phyloP scores from a whole-genome alignment of 495 filamentous ascomycete genomes.

The Trichoderma erinaceum region DNA sequence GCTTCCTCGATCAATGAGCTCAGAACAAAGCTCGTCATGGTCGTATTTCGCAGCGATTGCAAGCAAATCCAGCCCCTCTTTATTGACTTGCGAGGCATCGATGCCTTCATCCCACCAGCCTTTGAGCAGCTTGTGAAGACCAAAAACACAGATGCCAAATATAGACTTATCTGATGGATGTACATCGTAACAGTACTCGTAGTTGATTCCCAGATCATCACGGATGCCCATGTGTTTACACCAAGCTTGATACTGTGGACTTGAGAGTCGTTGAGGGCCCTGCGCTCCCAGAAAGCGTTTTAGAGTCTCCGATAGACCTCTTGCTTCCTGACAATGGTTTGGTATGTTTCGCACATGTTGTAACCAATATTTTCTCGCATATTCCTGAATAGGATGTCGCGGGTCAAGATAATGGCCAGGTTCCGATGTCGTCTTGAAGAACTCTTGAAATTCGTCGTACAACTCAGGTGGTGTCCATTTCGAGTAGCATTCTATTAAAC shows the following conservation, averaged over 20 bases:
- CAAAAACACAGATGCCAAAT: neutral
- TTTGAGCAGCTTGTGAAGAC: neutral
- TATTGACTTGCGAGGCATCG: neutral
- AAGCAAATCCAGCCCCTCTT: neutral
- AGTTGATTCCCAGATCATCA: neutral
- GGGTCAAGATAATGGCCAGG: neutral
- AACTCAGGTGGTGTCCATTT: neutral
- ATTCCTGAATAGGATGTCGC: neutral
- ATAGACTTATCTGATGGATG: neutral
- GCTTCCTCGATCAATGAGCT: neutral
- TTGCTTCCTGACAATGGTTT: neutral
- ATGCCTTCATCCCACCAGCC: neutral
- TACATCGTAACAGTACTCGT: neutral
- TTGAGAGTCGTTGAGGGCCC: neutral
- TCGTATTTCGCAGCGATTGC: neutral
- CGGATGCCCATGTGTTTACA: neutral
- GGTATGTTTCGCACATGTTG: neutral
- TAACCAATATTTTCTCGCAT: neutral
- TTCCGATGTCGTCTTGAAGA: neutral
- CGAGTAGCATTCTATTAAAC: neutral
- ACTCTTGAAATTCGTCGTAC: neutral
- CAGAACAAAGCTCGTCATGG: neutral
- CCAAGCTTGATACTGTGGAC: neutral
- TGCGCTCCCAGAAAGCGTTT: neutral
- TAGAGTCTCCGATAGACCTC: neutral